phyloP scores from a whole-genome alignment of 176 grass and related monocot genomes.

The Metroxylon sagu region DNA sequence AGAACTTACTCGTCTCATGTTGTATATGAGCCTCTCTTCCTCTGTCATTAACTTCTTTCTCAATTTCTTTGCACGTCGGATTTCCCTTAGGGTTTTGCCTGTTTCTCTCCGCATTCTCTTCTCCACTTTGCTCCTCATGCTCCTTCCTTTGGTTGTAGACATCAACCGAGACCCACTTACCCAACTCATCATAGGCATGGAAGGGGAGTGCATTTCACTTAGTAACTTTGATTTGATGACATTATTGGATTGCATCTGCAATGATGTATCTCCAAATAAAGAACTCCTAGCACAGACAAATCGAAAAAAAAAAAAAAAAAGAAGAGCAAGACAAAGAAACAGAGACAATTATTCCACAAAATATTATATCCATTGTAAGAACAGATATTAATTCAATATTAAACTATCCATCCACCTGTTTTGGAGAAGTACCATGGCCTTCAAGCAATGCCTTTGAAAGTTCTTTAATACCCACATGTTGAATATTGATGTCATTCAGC shows the following conservation, averaged over 20 bases:
- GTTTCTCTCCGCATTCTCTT: conserved; percentile 86
- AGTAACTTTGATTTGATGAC: not conserved
- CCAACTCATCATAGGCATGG: conserved; percentile 8
- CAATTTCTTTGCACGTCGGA: conserved; percentile 80
- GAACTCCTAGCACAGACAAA: conserved; percentile 1
- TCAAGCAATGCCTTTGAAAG: conserved; percentile 4
- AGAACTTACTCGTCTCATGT: conserved; percentile 54
- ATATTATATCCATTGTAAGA: not conserved
- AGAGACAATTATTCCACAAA: too few relatives aligned
- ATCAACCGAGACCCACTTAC: conserved; percentile 38
- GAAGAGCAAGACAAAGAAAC: not conserved
- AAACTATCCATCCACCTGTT: conserved; percentile 7
- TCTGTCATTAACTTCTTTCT: conserved; percentile 97
- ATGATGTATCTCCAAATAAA: conserved; percentile 1
- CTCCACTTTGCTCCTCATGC: conserved; percentile 93
- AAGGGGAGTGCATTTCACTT: not conserved
- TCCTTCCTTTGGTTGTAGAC: conserved; percentile 79
- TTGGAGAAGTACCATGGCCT: not conserved
- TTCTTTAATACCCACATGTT: conserved; percentile 13
- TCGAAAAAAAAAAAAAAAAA: not conserved
- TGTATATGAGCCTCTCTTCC: conserved; percentile 82
- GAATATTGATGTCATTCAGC: not conserved
- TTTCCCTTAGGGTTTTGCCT: conserved; percentile 73
- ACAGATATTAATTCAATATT: not conserved
- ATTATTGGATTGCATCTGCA: conserved; percentile 2